Conservation (phyloP, 352 stramenopile genomes). For the Phytophthora litchii region DNA sequence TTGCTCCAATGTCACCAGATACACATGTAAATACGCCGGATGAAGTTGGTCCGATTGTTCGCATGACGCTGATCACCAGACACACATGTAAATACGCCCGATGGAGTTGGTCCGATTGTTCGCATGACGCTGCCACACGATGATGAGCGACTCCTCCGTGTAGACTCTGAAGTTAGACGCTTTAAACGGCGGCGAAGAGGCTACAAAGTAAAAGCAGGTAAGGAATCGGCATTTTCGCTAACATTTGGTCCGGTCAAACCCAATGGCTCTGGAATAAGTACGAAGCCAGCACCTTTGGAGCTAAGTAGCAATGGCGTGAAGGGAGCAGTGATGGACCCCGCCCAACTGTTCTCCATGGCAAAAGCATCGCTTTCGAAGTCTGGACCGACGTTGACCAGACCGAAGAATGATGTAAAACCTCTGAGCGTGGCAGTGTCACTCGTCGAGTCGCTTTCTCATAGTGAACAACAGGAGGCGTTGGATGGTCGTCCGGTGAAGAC, state of each 20-base stretch:
- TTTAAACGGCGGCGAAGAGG: slow-evolving; percentile 64
- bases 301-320: slow-evolving; percentile 24
- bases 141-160: slow-evolving; percentile 36
- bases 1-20: slow-evolving; percentile 64
- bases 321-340: slow-evolving; percentile 10
- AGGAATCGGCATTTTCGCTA: slow-evolving; percentile 31
- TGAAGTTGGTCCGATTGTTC: slow-evolving; percentile 45
- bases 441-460: slow-evolving; percentile 72
- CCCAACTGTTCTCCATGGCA: slow-evolving; percentile 32
- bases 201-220: slow-evolving; percentile 25
- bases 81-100: slow-evolving; percentile 71
- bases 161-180: slow-evolving; percentile 50
- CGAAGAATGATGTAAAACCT: slow-evolving; percentile 44
- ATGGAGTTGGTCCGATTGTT: slow-evolving; percentile 49
- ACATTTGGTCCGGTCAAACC: slow-evolving; percentile 35
- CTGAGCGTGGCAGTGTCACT: slow-evolving; percentile 72
- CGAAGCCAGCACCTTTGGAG: background rate
- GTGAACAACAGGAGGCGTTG: slow-evolving; percentile 71
- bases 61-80: slow-evolving; percentile 73
- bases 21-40: slow-evolving; percentile 74
- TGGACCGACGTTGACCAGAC: slow-evolving; percentile 9
- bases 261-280: slow-evolving; percentile 15
- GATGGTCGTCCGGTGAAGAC: slow-evolving; percentile 65
- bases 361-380: slow-evolving; percentile 37
- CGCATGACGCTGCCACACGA: slow-evolving; percentile 70